Evolutionary conservation across 345 rosid genomes (phyloP).

Genomic region (Salix caprea): DNA sequence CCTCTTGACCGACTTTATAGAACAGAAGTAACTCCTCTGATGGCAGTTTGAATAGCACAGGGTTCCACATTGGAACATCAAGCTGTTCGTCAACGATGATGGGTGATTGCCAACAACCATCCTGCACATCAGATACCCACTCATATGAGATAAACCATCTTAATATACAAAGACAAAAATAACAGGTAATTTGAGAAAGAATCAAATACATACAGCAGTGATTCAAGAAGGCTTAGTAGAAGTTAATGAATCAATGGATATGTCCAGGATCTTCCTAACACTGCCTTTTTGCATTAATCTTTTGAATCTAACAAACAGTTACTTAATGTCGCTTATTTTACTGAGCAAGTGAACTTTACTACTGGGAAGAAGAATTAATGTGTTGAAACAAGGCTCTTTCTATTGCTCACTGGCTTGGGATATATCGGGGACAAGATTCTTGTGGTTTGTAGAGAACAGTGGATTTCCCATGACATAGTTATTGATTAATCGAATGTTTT

Average conservation of each 20-base stretch:
- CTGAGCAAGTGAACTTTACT: neutral
- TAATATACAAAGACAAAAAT: constrained; percentile 1
- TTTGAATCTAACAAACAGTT: neutral
- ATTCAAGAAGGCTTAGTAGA: neutral
- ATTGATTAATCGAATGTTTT: neutral
- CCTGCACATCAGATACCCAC: constrained; percentile 36
- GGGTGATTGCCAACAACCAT: constrained; percentile 62
- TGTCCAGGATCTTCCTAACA: neutral
- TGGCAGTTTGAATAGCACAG: constrained; percentile 73
- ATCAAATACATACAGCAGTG: neutral
- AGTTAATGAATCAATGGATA: neutral
- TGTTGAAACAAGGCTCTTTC: neutral
- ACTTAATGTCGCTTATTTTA: neutral
- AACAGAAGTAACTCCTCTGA: constrained; percentile 75
- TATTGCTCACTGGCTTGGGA: neutral
- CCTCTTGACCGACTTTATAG: constrained; percentile 81
- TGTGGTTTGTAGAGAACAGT: neutral
- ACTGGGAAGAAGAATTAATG: neutral
- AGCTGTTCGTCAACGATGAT: constrained; percentile 57
- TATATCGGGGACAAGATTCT: neutral
- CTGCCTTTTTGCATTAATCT: neutral
- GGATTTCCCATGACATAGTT: neutral
- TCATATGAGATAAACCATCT: neutral
- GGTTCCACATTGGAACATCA: constrained; percentile 85
- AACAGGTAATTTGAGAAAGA: neutral